Conservation (phyloP, 257 asterid species). For the Primulina tabacum region DNA sequence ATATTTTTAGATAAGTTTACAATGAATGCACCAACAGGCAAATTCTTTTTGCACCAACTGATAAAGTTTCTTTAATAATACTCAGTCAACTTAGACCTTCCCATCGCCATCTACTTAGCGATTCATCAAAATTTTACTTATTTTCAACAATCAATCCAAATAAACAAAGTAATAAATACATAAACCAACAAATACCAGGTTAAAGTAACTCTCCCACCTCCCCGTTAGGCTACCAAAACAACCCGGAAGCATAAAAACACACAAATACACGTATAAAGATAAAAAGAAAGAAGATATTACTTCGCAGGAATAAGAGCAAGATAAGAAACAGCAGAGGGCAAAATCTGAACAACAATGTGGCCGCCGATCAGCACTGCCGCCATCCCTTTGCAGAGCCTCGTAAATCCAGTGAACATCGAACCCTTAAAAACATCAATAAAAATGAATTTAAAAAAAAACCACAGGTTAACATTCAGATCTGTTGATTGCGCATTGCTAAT, state of each 20-base stretch:
- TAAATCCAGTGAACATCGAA: slow-evolving; percentile 53
- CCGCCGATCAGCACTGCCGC: slow-evolving; percentile 80
- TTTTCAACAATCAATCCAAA: neutral
- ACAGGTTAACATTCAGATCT: neutral
- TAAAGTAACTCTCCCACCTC: slow-evolving; percentile 20
- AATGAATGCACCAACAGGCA: neutral
- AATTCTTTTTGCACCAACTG: neutral
- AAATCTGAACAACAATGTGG: slow-evolving; percentile 67
- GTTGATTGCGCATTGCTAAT: neutral
- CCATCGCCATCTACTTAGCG: slow-evolving; percentile 1
- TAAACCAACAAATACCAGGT: neutral
- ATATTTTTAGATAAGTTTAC: neutral
- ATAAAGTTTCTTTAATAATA: no score
- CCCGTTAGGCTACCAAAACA: slow-evolving; percentile 1
- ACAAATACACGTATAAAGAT: neutral
- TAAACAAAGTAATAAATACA: neutral
- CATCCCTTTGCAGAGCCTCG: slow-evolving; percentile 83
- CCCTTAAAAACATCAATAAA: slow-evolving; percentile 33
- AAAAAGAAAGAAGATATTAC: slow-evolving; percentile 34
- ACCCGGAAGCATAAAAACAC: neutral
- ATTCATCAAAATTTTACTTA: slow-evolving; percentile 5
- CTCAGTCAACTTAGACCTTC: neutral
- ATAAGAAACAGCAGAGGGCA: slow-evolving; percentile 69
- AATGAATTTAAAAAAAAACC: neutral
- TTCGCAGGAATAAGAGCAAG: slow-evolving; percentile 96